These are phyloP conservation scores for Wickerhamiella kurtzmanii DNA, from an alignment of 805 yeast species.

Conservation along the genomic window DNA sequence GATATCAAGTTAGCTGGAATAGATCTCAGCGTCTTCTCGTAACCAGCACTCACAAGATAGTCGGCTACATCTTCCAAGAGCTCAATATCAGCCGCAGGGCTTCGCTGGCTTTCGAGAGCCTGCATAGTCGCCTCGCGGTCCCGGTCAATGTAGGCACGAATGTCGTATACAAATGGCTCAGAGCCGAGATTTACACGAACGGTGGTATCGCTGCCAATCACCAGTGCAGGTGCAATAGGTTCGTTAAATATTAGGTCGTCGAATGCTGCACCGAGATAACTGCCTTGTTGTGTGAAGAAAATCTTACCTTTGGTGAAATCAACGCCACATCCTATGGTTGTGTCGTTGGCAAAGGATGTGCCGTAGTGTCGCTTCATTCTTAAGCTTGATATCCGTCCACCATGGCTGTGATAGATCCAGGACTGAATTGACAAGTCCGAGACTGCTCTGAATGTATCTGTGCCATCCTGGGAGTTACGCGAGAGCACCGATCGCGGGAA, in stretches of 20 bases:
- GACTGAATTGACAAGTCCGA: background rate
- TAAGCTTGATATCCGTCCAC: background rate
- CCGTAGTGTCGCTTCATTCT: background rate
- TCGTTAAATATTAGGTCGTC: background rate
- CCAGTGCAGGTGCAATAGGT: background rate
- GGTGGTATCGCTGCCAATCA: background rate
- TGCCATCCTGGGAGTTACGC: background rate
- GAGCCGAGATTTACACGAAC: background rate
- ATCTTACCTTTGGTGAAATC: background rate
- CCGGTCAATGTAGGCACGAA: background rate
- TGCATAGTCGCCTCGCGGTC: background rate
- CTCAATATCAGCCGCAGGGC: background rate
- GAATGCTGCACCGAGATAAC: background rate
- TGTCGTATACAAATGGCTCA: slow-evolving; percentile 2
- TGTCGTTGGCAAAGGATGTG: background rate
- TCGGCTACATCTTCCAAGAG: background rate
- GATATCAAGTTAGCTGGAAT: background rate
- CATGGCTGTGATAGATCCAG: background rate
- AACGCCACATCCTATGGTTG: slow-evolving; percentile 1
- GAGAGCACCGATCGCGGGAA: background rate
- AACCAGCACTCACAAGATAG: background rate
- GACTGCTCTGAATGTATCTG: background rate
- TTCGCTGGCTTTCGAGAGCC: background rate
- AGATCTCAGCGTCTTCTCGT: background rate
- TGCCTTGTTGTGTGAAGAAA: background rate